These are phyloP conservation scores for Fraxinus floribunda DNA, from an alignment of 305 asterid species.

Conservation along the genomic window DNA sequence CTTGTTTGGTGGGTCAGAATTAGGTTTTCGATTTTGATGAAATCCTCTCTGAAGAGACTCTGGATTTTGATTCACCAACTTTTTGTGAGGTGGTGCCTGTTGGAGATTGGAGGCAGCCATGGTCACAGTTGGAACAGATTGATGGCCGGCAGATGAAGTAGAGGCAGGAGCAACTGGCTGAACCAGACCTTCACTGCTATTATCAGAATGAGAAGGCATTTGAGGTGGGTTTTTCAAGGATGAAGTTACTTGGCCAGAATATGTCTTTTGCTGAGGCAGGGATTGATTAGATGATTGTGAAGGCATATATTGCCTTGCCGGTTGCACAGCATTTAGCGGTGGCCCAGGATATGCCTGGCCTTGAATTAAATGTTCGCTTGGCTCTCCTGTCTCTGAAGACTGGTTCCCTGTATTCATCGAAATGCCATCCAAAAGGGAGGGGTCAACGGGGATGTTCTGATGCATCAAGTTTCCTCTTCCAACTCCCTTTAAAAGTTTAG, in stretches of 20 bases:
- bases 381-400: constrained; percentile 45
- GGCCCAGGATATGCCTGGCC: constrained; percentile 42
- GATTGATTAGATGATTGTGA: constrained; percentile 39
- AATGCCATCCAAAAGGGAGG: constrained; percentile 46
- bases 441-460: constrained; percentile 47
- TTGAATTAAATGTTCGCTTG: constrained; percentile 36
- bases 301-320: constrained; percentile 36
- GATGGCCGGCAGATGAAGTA: constrained; percentile 32
- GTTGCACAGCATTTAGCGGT: constrained; percentile 34
- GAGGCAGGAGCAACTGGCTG: constrained; percentile 40
- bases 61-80: constrained; percentile 42
- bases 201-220: constrained; percentile 43
- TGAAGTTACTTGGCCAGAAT: constrained; percentile 43
- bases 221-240: constrained; percentile 37
- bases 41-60: constrained; percentile 41
- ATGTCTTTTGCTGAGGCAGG: constrained; percentile 42
- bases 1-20: constrained; percentile 38
- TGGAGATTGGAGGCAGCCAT: constrained; percentile 41
- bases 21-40: constrained; percentile 40
- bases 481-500: constrained; percentile 52
- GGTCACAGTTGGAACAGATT: constrained; percentile 35
- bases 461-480: constrained; percentile 57
- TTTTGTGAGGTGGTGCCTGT: constrained; percentile 36
- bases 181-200: constrained; percentile 43
- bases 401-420: constrained; percentile 37